phyloP scores from a whole-genome alignment of 306 rosid species.

The Chamaecrista fasciculata region DNA sequence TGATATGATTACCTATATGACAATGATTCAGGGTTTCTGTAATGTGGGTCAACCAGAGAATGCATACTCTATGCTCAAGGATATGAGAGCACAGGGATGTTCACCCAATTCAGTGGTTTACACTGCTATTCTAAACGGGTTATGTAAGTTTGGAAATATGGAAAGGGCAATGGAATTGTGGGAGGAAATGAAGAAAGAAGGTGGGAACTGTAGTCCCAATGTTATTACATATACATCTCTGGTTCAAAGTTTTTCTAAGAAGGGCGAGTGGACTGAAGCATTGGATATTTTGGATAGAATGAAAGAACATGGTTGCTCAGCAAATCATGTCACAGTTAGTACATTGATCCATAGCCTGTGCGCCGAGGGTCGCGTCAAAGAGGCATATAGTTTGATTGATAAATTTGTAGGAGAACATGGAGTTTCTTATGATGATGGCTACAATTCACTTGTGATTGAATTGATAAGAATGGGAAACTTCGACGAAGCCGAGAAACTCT shows the following conservation, averaged over 20 bases:
- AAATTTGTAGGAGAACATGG: slow-evolving; percentile 48
- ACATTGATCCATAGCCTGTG: slow-evolving; percentile 53
- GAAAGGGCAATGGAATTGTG: slow-evolving; percentile 61
- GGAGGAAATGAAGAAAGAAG: slow-evolving; percentile 73
- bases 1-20: slow-evolving; percentile 64
- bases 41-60: slow-evolving; percentile 60
- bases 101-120: slow-evolving; percentile 59
- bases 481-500: slow-evolving; percentile 68
- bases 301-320: slow-evolving; percentile 61
- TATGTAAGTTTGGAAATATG: slow-evolving; percentile 47
- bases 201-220: slow-evolving; percentile 59
- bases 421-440: slow-evolving; percentile 60
- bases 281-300: slow-evolving; percentile 61
- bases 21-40: slow-evolving; percentile 71
- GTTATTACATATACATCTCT: slow-evolving; percentile 72
- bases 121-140: slow-evolving; percentile 62
- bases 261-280: slow-evolving; percentile 54
- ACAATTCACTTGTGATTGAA: slow-evolving; percentile 63
- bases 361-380: slow-evolving; percentile 44
- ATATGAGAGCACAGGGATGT: slow-evolving; percentile 65
- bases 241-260: slow-evolving; percentile 66
- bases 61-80: slow-evolving; percentile 53
- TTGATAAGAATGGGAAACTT: slow-evolving; percentile 44
- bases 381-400: slow-evolving; percentile 59
- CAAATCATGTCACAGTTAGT: slow-evolving; percentile 64